Conservation (phyloP, 2,329 filamentous ascomycete genomes). For the Zymoseptoria ardabiliae region DNA sequence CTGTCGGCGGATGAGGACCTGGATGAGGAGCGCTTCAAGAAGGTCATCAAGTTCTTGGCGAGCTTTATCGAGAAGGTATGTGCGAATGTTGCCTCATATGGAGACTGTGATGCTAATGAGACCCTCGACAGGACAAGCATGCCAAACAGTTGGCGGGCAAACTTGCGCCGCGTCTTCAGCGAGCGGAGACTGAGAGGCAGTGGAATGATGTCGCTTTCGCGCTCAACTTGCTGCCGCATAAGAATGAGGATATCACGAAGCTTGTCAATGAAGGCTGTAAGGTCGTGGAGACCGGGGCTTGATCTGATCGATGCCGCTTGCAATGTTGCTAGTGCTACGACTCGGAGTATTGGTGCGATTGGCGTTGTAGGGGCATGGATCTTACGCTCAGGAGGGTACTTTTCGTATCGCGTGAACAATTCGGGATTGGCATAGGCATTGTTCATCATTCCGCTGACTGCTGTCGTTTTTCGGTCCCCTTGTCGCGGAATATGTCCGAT, state of each 20-base stretch:
- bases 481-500: not conserved
- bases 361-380: not conserved
- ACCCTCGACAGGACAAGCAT: slow-evolving; percentile 71
- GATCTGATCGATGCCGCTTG: not conserved
- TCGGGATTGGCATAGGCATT: not conserved
- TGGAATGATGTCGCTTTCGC: slow-evolving; percentile 98
- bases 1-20: slow-evolving; percentile 74
- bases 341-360: not conserved
- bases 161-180: slow-evolving; percentile 72
- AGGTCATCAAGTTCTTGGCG: slow-evolving; percentile 85
- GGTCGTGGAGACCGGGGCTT: slow-evolving; percentile 37
- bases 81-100: not conserved
- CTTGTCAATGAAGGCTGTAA: slow-evolving; percentile 66
- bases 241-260: slow-evolving; percentile 83
- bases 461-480: not conserved
- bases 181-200: slow-evolving; percentile 87
- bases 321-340: not conserved
- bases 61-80: slow-evolving; percentile 95
- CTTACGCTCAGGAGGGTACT: not conserved
- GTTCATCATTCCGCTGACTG: not conserved
- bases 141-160: slow-evolving; percentile 91
- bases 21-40: slow-evolving; percentile 75
- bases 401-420: not conserved
- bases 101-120: not conserved
- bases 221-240: slow-evolving; percentile 80